Percentiles rank a stretch among this genome's conserved stretches.
Conservation (phyloP, 2,329 filamentous ascomycete genomes). For the Colletotrichum paranaense region DNA sequence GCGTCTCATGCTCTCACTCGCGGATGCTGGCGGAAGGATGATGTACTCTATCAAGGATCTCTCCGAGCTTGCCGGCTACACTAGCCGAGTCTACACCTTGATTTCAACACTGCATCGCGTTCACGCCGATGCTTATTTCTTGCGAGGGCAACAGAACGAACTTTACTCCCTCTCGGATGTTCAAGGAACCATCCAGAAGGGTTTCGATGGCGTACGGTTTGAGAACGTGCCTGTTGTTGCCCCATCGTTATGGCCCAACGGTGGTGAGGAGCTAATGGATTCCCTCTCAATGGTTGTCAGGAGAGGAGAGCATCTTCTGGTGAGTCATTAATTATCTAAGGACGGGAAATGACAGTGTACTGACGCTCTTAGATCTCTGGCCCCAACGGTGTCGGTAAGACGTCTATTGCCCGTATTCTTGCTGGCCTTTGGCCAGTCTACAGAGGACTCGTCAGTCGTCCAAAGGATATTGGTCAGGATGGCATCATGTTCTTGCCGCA, state of each 20-base stretch:
- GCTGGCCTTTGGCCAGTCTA: constrained; percentile 97
- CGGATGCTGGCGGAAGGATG: constrained; percentile 96
- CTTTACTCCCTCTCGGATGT: constrained; percentile 91
- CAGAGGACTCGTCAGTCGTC: constrained; percentile 88
- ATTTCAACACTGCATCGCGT: constrained; percentile 95
- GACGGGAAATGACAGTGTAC: constrained; percentile 11
- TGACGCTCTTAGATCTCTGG: constrained; percentile 75
- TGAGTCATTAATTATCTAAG: constrained; percentile 43
- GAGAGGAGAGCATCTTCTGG: constrained; percentile 88
- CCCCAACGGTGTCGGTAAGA: constrained; percentile 94
- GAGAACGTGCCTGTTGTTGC: constrained; percentile 95
- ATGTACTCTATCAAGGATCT: constrained; percentile 99
- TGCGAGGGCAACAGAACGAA: constrained; percentile 76
- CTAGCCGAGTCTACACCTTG: constrained; percentile 93
- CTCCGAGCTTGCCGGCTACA: constrained; percentile 94
- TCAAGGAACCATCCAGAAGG: constrained; percentile 92
- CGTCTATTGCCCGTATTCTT: constrained; percentile 85
- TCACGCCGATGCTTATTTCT: constrained; percentile 88
- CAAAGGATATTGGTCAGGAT: constrained; percentile 82
- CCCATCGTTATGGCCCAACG: constrained; percentile 86
- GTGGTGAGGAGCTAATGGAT: constrained; percentile 91
- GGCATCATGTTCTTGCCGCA: constrained; percentile 99
- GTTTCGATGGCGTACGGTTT: constrained; percentile 92
- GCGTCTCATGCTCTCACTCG: constrained; percentile 94
- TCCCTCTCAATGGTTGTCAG: constrained; percentile 90